Evolutionary conservation across 1,284 basidiomycete genomes (phyloP), one percentile per base, ranked within the genome.

Genomic region (Nidula niveotomentosa): DNA sequence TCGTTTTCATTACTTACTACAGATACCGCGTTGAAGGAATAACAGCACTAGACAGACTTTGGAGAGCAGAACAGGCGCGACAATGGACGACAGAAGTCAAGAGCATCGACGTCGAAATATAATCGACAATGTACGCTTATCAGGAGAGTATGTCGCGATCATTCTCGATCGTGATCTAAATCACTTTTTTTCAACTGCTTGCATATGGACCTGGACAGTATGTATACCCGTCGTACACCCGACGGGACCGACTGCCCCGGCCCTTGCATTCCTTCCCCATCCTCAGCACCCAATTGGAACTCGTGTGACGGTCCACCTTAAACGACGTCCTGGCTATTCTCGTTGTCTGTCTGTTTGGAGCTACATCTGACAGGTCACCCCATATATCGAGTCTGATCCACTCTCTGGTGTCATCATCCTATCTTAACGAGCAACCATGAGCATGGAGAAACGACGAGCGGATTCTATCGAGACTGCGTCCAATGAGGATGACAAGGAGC

Each of bases 401-500:
- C 7, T 36, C 48, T 2, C 18, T 23, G 15, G 36, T 41, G 18
- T 53, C 53, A 49, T 52, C 39, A 36, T 43, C 37, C 49, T 13
- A 15, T 30, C 30, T 30, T 30, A 30, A 30, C 30, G 30, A 30
- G 30, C 51, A 51, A 56, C 53, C 49, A 66, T 62, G 62, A 30
- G 30, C 30, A 30, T 30, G 30, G 30, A 30, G 30, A 30, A 30
- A 30, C 30, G 62, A 53, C 55, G 57, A 52, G 53, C 54, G 23
- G 60, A 62, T 8, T 58, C 56, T 10, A 39, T 65, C 37, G 59
- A 59, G 33, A 64, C 60, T 30, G 30, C 30, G 43, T 53, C 62
- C 37, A 70, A 78, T 61, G 82, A 84, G 47, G 89, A 91, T 63
- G 85, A 91, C 68, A 78, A 74, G 58, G 81, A 84, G 63, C 78